Conservation (phyloP, 768 basidiomycete genomes). For the Termitomyces sp. region DNA sequence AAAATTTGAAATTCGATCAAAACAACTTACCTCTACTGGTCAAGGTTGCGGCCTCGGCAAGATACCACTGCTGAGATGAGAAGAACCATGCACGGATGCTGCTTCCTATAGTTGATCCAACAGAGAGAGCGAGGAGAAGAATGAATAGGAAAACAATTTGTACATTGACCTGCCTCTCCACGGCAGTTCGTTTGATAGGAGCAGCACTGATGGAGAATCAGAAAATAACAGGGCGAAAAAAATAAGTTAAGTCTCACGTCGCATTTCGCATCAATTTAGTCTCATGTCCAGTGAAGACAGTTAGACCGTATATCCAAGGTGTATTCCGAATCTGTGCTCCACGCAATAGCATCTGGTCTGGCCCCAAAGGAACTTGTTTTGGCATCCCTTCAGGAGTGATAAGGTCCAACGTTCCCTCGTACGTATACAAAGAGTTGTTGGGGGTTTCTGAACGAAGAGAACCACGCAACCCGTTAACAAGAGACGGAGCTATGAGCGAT, state of each 20-base stretch:
- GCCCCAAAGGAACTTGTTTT: constrained; percentile 85
- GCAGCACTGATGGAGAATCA: constrained; percentile 57
- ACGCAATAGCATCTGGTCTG: constrained; percentile 89
- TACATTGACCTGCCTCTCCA: constrained; percentile 92
- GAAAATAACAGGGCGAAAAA: background rate
- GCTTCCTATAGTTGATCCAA: constrained; percentile 89
- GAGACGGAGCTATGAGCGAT: constrained; percentile 67
- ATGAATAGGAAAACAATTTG: constrained; percentile 96
- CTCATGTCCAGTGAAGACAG: constrained; percentile 95
- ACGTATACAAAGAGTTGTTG: constrained; percentile 96
- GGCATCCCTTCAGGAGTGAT: constrained; percentile 50
- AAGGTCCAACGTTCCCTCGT: constrained; percentile 76
- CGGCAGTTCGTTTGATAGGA: constrained; percentile 94
- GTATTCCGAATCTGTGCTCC: constrained; percentile 97
- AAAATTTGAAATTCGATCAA: background rate
- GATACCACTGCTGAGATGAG: constrained; percentile 85
- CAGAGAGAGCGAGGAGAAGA: constrained; percentile 77
- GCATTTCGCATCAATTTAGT: constrained; percentile 98
- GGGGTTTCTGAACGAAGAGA: constrained; percentile 92
- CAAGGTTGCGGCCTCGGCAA: constrained; percentile 57
- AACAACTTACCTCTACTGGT: constrained; percentile 51
- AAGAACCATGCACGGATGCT: constrained; percentile 92
- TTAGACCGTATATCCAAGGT: constrained; percentile 91
- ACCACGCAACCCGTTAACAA: constrained; percentile 70
- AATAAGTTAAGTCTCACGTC: constrained; percentile 55